These are phyloP conservation scores for Juglanconis oblonga DNA, from an alignment of 2,329 filamentous ascomycete genomes.

Conservation along the genomic window DNA sequence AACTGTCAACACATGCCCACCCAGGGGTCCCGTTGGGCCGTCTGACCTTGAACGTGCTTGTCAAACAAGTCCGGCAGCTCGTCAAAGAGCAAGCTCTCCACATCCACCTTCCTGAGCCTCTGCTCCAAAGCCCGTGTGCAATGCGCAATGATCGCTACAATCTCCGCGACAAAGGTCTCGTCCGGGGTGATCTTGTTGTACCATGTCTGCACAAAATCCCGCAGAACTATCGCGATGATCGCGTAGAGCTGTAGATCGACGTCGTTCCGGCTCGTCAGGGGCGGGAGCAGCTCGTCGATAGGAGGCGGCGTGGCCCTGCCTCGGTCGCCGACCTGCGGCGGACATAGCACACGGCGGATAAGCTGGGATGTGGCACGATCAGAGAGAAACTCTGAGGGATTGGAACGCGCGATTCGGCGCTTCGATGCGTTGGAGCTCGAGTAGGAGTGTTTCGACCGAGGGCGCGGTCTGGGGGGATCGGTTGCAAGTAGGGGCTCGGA, in stretches of 20 bases:
- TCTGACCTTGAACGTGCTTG: constrained; percentile 72
- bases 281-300: constrained; percentile 80
- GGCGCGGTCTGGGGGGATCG: constrained; percentile 29
- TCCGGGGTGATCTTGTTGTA: constrained; percentile 91
- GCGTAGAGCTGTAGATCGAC: constrained; percentile 92
- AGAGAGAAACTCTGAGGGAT: constrained; percentile 53
- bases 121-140: constrained; percentile 86
- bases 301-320: constrained; percentile 51
- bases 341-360: constrained; percentile 79
- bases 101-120: constrained; percentile 75
- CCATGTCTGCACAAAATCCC: constrained; percentile 90
- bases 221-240: constrained; percentile 82
- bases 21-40: background rate
- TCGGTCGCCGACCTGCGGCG: constrained; percentile 63
- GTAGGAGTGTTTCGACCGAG: constrained; percentile 24
- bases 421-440: constrained; percentile 21
- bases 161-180: constrained; percentile 80
- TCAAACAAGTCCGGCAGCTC: constrained; percentile 82
- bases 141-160: constrained; percentile 88
- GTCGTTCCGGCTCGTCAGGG: constrained; percentile 90
- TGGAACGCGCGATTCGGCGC: constrained; percentile 9
- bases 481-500: constrained; percentile 9
- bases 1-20: constrained; percentile 18
- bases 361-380: constrained; percentile 78
- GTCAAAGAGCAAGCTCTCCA: constrained; percentile 80